Percentiles rank a stretch among this genome's conserved stretches.
Evolutionary conservation across 805 yeast genomes (phyloP).

Genomic region (Kregervanrija delftensis): DNA sequence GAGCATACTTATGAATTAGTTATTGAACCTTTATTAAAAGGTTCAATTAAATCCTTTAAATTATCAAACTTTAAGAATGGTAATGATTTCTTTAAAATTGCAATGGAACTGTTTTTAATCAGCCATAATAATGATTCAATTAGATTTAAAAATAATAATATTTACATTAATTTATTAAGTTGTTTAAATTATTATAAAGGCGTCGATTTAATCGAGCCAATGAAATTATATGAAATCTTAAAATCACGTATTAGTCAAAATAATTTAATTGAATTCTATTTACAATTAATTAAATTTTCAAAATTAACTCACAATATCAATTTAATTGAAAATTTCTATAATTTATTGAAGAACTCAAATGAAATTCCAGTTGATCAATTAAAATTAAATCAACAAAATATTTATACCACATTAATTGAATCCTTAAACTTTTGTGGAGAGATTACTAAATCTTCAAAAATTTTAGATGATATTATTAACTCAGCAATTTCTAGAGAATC

Average conservation of each 20-base stretch:
- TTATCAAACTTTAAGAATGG: slow-evolving; percentile 33
- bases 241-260: slow-evolving; percentile 8
- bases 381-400: slow-evolving; percentile 32
- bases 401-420: slow-evolving; percentile 46
- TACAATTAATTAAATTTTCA: slow-evolving; percentile 34
- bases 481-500: slow-evolving; percentile 10
- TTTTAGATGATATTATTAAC: slow-evolving; percentile 47
- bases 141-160: slow-evolving; percentile 10
- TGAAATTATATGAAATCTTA: slow-evolving; percentile 13
- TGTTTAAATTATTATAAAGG: slow-evolving; percentile 23
- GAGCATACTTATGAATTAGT: slow-evolving; percentile 46
- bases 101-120: slow-evolving; percentile 36
- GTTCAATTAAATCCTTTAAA: slow-evolving; percentile 36
- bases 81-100: slow-evolving; percentile 42
- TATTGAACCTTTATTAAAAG: slow-evolving; percentile 43
- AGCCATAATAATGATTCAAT: slow-evolving; percentile 14
- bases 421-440: slow-evolving; percentile 47
- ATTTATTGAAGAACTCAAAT: slow-evolving; percentile 20
- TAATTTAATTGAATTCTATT: slow-evolving; percentile 24
- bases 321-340: slow-evolving; percentile 33
- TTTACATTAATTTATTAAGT: slow-evolving; percentile 18
- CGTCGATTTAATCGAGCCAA: slow-evolving; percentile 12
- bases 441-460: slow-evolving; percentile 42
- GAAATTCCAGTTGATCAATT: slow-evolving; percentile 1
- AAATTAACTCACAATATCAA: slow-evolving; percentile 30